A percentile compares a stretch with the other conserved stretches of the same genome.
phyloP scores from a whole-genome alignment of 805 yeast genomes.

The Nakazawaea wickerhamii region DNA sequence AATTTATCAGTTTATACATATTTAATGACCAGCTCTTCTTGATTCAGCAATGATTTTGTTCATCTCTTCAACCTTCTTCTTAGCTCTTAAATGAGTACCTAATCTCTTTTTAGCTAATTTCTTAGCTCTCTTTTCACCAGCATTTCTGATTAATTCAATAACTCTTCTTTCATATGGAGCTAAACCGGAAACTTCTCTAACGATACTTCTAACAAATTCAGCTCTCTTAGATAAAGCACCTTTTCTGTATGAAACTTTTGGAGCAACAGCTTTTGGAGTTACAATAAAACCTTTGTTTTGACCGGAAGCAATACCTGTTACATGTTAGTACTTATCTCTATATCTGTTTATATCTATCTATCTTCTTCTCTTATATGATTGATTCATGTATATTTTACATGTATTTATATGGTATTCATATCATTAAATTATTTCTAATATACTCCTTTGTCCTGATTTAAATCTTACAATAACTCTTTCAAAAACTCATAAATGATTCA shows the following conservation, averaged over 20 bases:
- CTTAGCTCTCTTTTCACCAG: constrained; percentile 99
- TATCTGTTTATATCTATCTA: too few relatives aligned
- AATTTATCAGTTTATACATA: constrained; percentile 1
- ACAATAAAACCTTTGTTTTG: constrained; percentile 99
- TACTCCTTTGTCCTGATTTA: too few relatives aligned
- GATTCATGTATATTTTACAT: too few relatives aligned
- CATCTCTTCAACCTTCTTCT: constrained; percentile 99
- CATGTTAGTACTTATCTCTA: constrained; percentile 29
- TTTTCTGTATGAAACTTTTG: constrained; percentile 93
- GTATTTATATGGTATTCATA: too few relatives aligned
- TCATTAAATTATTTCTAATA: too few relatives aligned
- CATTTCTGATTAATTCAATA: constrained; percentile 98
- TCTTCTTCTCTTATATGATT: too few relatives aligned
- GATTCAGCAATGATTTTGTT: constrained; percentile 93
- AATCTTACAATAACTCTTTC: too few relatives aligned
- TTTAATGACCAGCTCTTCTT: constrained; percentile 70
- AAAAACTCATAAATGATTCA: too few relatives aligned
- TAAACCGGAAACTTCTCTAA: constrained; percentile 96
- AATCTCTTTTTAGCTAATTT: constrained; percentile 99
- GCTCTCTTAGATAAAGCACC: constrained; percentile 96
- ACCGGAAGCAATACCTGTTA: constrained; percentile 89
- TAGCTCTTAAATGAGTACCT: constrained; percentile 99
- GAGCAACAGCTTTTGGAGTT: constrained; percentile 75
- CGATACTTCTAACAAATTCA: constrained; percentile 88
- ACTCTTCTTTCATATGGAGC: constrained; percentile 99